Base-by-base conservation (phyloP, 495 filamentous ascomycete species). In the Tuber microsphaerosporum region DNA sequence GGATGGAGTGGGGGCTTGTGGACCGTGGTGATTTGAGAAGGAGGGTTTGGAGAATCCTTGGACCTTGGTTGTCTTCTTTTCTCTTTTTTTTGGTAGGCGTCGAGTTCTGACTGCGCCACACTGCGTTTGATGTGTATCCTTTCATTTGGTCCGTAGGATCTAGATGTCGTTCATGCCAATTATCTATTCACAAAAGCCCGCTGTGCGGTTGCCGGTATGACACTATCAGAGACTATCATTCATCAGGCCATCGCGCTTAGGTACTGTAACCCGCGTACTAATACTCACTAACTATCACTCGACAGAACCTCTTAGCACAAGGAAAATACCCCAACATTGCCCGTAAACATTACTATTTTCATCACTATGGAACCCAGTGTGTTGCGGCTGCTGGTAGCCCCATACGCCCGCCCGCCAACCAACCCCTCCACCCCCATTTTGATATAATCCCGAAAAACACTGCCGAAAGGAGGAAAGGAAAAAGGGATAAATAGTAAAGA, bases 401-500 rank as follows among this genome's bases (percentile, higher is more conserved):
- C 8, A 56, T 51, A 51, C 22, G 9, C 9, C 8, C 8, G 9
- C 22, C n/a, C n/a, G n/a, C n/a, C n/a, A n/a, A n/a, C n/a, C n/a
- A n/a, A n/a, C n/a, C 9, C 26, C 14, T 22, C 69, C 48, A 34
- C 22, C 12, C 22, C 31, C 31, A 20, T n/a, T 71, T 70, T 37
- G 19, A 42, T 31, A 48, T 70, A 70, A 41, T 48, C 48, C 70
- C 56, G 26, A 65, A 34, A 65, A 31, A 16, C 70, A 77, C 65
- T 69, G 69, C 71, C 17, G 42, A 75, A 44, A 48, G 12, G 42
- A 26, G 46, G 46, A 41, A 74, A 26, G 41, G 34, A 39, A 69
- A 69, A 72, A 31, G 42, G 16, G 43, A 45, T 70, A 75, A 72
- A 73, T 71, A 79, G 41, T 71, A 65, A 65, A 65, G 56, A 8